Evolutionary conservation across 345 rosid species (phyloP), one percentile per base, ranked within the genome.

Genomic region (Erucastrum elatum): DNA sequence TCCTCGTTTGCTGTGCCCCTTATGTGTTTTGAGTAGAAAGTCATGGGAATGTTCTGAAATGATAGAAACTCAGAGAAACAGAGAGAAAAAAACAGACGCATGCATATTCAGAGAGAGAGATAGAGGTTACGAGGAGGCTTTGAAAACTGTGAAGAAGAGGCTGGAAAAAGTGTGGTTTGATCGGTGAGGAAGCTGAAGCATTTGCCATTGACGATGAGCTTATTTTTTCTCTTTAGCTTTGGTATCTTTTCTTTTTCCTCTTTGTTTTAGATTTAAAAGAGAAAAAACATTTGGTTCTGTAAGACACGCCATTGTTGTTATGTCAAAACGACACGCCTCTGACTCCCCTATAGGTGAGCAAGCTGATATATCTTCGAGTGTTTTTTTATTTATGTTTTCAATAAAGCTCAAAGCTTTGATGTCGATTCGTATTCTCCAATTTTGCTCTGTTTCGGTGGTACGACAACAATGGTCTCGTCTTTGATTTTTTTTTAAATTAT

Each of bases 31-130:
- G 41, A 63, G 70, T 34, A 70, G 70, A 77, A 70, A 0, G 21
- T 29, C 9, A 29, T 4, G n/a, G 75, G 80, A 51, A 77, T 70
- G 44, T n/a, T 35, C 80, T 77, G 64, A 61, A 77, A 49, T 13
- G 16, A 15, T 16, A 30, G 26, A 68, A 44, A 3, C 1, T 2
- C 1, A 1, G 3, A 61, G 64, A 68, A n/a, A 68, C 0, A 69
- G 2, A 41, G 29, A 1, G n/a, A 1, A 41, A 49, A 11, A 26
- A 21, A 10, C 11, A 60, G 49, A 59, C 1, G 4, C 35, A 76
- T 11, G 73, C 67, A 29, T 59, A 2, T 30, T 5, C 37, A 30
- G 9, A 29, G 10, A 13, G 39, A 29, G 3, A 3, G 2, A 27
- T 1, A 29, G 25, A 67, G 33, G 12, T 69, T 70, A 77, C 75